Conservation (phyloP, 2,329 filamentous ascomycete species). For the Diaporthe sp. region DNA sequence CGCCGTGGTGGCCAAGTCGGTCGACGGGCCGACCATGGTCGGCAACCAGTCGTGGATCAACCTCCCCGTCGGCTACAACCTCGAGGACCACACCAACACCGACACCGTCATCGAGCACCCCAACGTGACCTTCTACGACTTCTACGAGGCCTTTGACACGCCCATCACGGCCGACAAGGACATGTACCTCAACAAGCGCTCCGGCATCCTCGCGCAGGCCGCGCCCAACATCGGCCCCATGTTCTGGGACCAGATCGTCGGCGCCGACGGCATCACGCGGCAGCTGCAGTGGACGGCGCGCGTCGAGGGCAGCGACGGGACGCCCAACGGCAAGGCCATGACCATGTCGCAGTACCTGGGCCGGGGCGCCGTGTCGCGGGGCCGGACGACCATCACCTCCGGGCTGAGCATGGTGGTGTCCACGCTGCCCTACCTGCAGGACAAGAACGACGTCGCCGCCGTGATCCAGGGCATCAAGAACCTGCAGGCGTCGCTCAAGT, state of each 20-base stretch:
- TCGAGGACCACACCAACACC: conserved; percentile 68
- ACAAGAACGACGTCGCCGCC: conserved; percentile 71
- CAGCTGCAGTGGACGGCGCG: conserved; percentile 77
- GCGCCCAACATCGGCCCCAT: conserved; percentile 76
- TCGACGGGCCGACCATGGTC: conserved; percentile 66
- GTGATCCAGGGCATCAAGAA: conserved; percentile 75
- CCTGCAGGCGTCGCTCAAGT: conserved; percentile 66
- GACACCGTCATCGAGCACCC: conserved; percentile 61
- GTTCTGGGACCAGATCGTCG: conserved; percentile 70
- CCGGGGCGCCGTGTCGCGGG: conserved; percentile 72
- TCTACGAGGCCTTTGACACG: conserved; percentile 70
- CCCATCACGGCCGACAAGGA: conserved; percentile 59
- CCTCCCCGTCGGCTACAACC: conserved; percentile 69
- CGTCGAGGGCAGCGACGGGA: conserved; percentile 48
- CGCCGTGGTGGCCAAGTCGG: conserved; percentile 62
- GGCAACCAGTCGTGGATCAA: conserved; percentile 66
- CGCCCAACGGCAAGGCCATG: conserved; percentile 55
- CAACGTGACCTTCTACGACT: conserved; percentile 71
- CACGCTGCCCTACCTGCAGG: conserved; percentile 70
- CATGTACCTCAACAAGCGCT: conserved; percentile 62
- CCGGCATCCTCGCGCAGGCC: conserved; percentile 73
- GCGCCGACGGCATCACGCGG: conserved; percentile 70
- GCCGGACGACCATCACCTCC: conserved; percentile 71
- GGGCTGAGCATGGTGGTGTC: conserved; percentile 71
- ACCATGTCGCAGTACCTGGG: conserved; percentile 74